Evolutionary conservation across 2,329 filamentous ascomycete species (phyloP), one percentile per base, ranked within the genome.

Genomic region (Neodidymelliopsis sp.): DNA sequence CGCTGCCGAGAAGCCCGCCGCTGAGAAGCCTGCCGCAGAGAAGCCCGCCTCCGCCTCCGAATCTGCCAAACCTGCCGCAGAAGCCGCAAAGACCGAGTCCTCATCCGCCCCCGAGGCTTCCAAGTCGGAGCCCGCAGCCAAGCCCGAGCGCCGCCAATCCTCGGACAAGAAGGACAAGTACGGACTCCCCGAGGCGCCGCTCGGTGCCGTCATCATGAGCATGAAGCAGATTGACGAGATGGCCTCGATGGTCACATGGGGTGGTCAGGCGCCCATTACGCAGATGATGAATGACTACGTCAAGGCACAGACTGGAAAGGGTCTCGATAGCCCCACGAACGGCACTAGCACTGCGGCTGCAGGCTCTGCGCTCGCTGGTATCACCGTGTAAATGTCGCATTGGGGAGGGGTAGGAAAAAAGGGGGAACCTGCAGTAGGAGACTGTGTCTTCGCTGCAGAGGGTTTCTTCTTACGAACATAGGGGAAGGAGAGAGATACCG

Each of bases 281-380:
- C 38, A 68, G 59, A 71, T 71, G 66, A 70, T 71, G 68, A 65
- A 46, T 44, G 62, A 71, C 6, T 70, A 63, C 29, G 63, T 68
- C 30, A 62, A 67, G 56, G 55, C 38, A 5, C 59, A 66, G 55
- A 64, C 60, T 6, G 62, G 62, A 3, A 50, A 49, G 34, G 60
- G 42, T 3, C 29, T 59, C 3, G 43, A 42, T 1, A 40, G 22
- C 10, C 13, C 42, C 2, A 44, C 35, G 12, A 57, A 53, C 29
- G 37, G 43, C 13, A 54, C 44, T 12, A 22, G 34, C 28, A 27
- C 22, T 13, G 28, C 47, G 24, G 22, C 16, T n/a, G 6, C 46
- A 2, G 16, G 39, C 6, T 28, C 20, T 12, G 33, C 15, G 11
- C 16, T 50, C n/a, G 16, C 35, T 25, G 29, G 40, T 8, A 50